A percentile compares a stretch with the other conserved stretches of the same genome.
These are phyloP conservation scores for Prunus mume DNA, from an alignment of 306 rosid genomes.

Conservation along the genomic window DNA sequence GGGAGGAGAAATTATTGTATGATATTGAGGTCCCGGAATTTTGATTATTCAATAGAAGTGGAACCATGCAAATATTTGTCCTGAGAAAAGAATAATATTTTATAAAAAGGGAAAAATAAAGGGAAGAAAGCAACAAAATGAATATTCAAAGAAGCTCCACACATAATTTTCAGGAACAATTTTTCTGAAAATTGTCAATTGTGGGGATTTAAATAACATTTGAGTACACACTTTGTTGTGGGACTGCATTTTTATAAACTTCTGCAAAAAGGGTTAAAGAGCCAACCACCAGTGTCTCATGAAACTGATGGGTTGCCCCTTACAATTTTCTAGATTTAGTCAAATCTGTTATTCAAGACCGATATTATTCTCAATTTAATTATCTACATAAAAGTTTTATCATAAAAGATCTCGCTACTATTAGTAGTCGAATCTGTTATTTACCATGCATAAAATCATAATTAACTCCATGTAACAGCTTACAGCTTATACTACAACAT, in stretches of 20 bases:
- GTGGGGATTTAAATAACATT: neutral
- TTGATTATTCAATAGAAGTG: neutral
- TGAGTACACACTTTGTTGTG: neutral
- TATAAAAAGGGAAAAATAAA: neutral
- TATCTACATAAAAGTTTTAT: too few relatives aligned
- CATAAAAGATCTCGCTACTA: too few relatives aligned
- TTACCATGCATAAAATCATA: neutral
- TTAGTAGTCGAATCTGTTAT: too few relatives aligned
- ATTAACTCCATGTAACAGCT: neutral
- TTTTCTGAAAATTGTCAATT: neutral
- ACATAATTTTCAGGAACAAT: neutral
- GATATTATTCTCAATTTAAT: too few relatives aligned
- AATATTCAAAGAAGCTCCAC: neutral
- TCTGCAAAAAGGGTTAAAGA: neutral
- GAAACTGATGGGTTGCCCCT: neutral
- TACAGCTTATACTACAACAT: neutral
- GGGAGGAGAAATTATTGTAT: neutral
- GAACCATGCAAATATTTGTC: neutral
- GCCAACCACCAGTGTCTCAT: neutral
- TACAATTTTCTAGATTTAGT: neutral
- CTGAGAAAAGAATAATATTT: neutral
- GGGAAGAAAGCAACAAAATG: neutral
- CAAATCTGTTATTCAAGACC: too few relatives aligned
- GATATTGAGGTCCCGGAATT: neutral
- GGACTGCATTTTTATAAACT: neutral